These are phyloP conservation scores for Fusarium nematophilum DNA, from an alignment of 2,329 filamentous ascomycete species.

Conservation along the genomic window DNA sequence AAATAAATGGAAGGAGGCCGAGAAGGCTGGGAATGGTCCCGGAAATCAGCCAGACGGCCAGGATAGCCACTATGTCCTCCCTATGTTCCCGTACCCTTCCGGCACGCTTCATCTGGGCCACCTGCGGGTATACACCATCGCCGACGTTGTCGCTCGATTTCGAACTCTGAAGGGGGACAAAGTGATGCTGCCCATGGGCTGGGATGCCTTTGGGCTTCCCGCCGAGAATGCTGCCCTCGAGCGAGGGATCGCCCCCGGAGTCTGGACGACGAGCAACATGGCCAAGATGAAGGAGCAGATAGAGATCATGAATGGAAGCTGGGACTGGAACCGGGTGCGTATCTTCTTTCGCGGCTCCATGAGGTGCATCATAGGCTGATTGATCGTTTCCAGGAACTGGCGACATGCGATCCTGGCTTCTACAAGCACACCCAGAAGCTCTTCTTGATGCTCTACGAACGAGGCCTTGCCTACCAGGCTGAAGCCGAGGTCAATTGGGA, in stretches of 20 bases:
- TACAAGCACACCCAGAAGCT: slow-evolving; percentile 91
- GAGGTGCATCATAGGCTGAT: slow-evolving; percentile 1
- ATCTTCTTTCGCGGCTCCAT: background rate
- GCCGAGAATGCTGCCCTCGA: slow-evolving; percentile 94
- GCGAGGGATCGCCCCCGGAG: slow-evolving; percentile 78
- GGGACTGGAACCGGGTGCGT: slow-evolving; percentile 85
- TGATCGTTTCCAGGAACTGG: slow-evolving; percentile 71
- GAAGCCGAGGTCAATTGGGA: slow-evolving; percentile 92
- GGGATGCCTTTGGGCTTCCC: slow-evolving; percentile 92
- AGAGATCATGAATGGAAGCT: slow-evolving; percentile 80
- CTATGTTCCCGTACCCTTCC: slow-evolving; percentile 95
- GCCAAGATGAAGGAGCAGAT: slow-evolving; percentile 86
- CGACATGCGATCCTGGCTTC: slow-evolving; percentile 85
- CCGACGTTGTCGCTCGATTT: slow-evolving; percentile 84
- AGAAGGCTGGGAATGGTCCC: slow-evolving; percentile 4
- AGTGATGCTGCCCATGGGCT: slow-evolving; percentile 90
- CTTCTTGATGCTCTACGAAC: slow-evolving; percentile 80
- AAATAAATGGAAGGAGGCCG: slow-evolving; percentile 53
- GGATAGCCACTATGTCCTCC: slow-evolving; percentile 75
- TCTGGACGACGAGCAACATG: slow-evolving; percentile 86
- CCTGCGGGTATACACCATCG: slow-evolving; percentile 89
- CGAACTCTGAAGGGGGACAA: slow-evolving; percentile 78
- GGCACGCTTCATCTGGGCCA: slow-evolving; percentile 89
- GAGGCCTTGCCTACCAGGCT: slow-evolving; percentile 83
- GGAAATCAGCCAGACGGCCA: slow-evolving; percentile 35